Base-by-base conservation (phyloP, 345 rosid species). In the Sonneratia caseolaris region DNA sequence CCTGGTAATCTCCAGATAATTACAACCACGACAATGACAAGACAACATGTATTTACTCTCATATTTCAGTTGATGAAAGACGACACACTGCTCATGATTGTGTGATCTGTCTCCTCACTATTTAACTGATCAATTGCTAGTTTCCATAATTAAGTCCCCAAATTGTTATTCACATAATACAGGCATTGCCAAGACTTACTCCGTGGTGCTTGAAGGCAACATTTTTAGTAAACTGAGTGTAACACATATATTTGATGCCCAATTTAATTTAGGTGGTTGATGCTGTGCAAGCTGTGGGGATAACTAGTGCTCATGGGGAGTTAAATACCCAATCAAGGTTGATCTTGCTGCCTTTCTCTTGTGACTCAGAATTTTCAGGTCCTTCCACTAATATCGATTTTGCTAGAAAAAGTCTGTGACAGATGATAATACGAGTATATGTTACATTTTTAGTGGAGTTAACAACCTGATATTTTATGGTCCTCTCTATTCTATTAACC, bases 261-360 rank as follows among this genome's bases (percentile, higher is more conserved):
- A 1, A 53, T 51, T 35, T 70, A 49, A 66, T 75, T 68, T 73
- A 95, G 96, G 97, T 87, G 76, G 97, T 92, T 55, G 97, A 90
- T 36, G 93, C 99, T 47, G 97, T 96, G 21, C 89, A 74, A 72
- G 75, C 93, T 37, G 94, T 91, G 32, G 91, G 88, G 86, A 92
- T 91, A 91, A 96, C 95, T 66, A 96, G 89, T 77, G 88, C 72
- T 75, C 83, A 95, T 5, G 97, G 97, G 22, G 99, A 96, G 75
- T 91, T 24, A 96, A 72, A 76, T 96, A 96, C 71, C 98, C 99
- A 38, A 91, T 96, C 85, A 96, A 92, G 97, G 98, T 96, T 71
- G 21, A 48, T 66, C 36, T 64, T 69, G 48, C 56, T 51, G 35
- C 62, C 37, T 16, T 36, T 27, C 32, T 27, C 32, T 27, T 27